A percentile compares a stretch with the other conserved stretches of the same genome.
These are phyloP conservation scores for Boletus rubescentipes DNA, from an alignment of 768 basidiomycete species.

Conservation along the genomic window DNA sequence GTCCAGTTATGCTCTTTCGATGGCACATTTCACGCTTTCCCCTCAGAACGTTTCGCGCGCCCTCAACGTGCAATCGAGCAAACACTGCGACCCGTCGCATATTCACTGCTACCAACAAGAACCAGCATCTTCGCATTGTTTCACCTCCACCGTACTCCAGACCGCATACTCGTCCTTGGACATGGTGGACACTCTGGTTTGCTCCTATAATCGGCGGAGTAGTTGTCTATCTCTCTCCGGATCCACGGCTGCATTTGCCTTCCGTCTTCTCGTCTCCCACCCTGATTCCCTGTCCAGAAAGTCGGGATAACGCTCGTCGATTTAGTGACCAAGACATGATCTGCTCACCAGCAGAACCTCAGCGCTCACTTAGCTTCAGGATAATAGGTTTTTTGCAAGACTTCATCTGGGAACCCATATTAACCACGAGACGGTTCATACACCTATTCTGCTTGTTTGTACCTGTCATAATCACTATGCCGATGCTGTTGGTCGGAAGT, in stretches of 20 bases:
- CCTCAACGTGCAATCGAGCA: conserved; percentile 4
- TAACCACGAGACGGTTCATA: conserved; percentile 80
- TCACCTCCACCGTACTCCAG: conserved; percentile 9
- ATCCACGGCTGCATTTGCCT: conserved; percentile 41
- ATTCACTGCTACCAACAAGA: conserved; percentile 13
- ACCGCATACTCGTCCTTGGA: conserved; percentile 30
- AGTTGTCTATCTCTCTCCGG: conserved; percentile 47
- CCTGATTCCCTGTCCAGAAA: conserved; percentile 43
- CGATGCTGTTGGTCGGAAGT: conserved; percentile 76
- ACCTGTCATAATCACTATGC: conserved; percentile 80
- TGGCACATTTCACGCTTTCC: conserved; percentile 24
- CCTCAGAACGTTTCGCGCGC: conserved; percentile 23
- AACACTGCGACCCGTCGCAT: conserved; percentile 22
- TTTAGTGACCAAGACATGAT: conserved; percentile 40
- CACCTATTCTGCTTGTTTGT: conserved; percentile 81
- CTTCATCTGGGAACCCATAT: conserved; percentile 79
- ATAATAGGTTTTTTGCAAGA: conserved; percentile 50
- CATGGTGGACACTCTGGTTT: conserved; percentile 44
- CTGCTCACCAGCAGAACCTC: conserved; percentile 67
- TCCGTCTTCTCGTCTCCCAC: conserved; percentile 51
- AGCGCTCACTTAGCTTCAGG: conserved; percentile 44
- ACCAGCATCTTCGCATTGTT: conserved; percentile 10
- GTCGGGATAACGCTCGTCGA: conserved; percentile 10
- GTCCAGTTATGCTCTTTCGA: conserved; percentile 27
- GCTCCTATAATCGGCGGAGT: conserved; percentile 58